Conservation (phyloP, 1,284 basidiomycete genomes). For the Pisolithus thermaeus region DNA sequence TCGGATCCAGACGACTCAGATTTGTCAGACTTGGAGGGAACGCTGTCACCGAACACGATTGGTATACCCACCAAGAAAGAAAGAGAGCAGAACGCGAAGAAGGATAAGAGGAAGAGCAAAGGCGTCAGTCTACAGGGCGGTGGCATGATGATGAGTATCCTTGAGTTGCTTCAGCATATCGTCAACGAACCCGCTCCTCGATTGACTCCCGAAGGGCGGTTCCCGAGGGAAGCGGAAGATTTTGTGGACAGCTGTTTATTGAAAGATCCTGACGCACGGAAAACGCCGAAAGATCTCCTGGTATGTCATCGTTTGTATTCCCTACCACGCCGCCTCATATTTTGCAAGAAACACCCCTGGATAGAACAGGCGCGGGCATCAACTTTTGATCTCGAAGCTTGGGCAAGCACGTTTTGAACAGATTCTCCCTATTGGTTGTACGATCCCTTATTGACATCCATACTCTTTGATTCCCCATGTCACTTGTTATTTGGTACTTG, state of each 20-base stretch:
- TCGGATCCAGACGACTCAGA: constrained; percentile 60
- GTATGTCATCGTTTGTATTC: constrained; percentile 37
- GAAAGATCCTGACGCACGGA: constrained; percentile 75
- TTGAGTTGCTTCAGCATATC: constrained; percentile 95
- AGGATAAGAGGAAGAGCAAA: constrained; percentile 62
- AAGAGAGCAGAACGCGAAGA: constrained; percentile 36
- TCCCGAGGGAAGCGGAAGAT: constrained; percentile 63
- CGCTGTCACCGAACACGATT: constrained; percentile 52
- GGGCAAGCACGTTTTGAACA: constrained; percentile 55
- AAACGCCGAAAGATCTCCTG: constrained; percentile 78
- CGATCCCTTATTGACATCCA: constrained; percentile 7
- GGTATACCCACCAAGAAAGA: constrained; percentile 29
- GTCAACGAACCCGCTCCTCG: constrained; percentile 93
- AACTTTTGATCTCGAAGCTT: constrained; percentile 53
- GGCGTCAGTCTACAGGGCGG: constrained; percentile 88
- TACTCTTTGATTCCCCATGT: constrained; percentile 18
- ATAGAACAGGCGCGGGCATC: constrained; percentile 44
- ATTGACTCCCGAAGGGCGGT: constrained; percentile 65
- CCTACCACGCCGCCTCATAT: constrained; percentile 6
- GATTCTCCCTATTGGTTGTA: constrained; percentile 13
- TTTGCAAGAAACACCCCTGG: constrained; percentile 51
- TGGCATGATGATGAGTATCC: constrained; percentile 93
- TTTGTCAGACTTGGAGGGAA: constrained; percentile 65
- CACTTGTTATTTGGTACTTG: constrained; percentile 18
- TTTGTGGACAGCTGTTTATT: constrained; percentile 82